Evolutionary conservation across 768 basidiomycete genomes (phyloP), one percentile per base, ranked within the genome.

Genomic region (Rhizopogon vulgaris): DNA sequence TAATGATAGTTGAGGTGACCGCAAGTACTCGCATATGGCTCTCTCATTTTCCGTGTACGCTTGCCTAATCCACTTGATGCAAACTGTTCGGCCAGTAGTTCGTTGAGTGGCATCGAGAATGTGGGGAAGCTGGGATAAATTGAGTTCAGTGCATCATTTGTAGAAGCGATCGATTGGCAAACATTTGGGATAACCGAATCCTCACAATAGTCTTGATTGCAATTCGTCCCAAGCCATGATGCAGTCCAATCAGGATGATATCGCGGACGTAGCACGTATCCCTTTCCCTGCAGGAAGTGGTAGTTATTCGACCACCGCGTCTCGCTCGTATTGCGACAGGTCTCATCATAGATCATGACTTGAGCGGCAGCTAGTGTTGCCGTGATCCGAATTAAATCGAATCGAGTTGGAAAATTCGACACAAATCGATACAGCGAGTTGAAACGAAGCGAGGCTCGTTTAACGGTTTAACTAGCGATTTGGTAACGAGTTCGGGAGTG

Each of bases 201-300:
- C 18, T 50, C 49, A 22, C 25, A 28, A 3, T 39, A 14, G 17
- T 7, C 10, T 3, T 40, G 3, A 7, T 11, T 40, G 8, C 24
- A 24, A 36, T 17, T 30, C 36, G 15, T 39, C 25, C 25, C 24
- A 2, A 22, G n/a, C 69, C 70, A 71, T 0, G 66, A 70, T 7
- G 69, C 60, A 9, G 58, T 28, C 69, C 68, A 71, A 6, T 52
- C 49, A 0, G 59, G 61, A 15, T 54, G 52, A 36, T 61, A 63
- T 0, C 69, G 58, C 1, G 60, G 62, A 14, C 64, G 58, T 17
- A 71, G 57, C 0, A 54, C 37, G 18, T 64, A 67, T 0, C 67
- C 61, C 7, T 55, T 52, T 11, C 12, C 52, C 39, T 57, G 49
- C 25, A 61, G 57, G 28, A 56, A 61, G 6, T 39, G n/a, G 11